Conservation (phyloP, 179 eudicot species). For the Carnegiea gigantea region DNA sequence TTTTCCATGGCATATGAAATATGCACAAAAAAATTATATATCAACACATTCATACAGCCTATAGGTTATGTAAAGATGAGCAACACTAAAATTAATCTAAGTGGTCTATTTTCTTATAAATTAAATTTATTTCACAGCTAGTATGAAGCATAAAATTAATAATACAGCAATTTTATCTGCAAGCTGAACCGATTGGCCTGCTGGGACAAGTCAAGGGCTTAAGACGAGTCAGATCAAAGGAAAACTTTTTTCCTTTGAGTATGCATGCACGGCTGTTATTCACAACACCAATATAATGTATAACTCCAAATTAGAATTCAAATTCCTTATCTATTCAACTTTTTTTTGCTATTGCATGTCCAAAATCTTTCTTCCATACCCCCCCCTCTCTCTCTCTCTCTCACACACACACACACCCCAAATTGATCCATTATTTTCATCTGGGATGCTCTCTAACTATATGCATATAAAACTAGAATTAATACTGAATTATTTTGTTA, state of each 20-base stretch:
- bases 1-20: too few relatives aligned
- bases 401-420: background rate
- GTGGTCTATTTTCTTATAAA: too few relatives aligned
- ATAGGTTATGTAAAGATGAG: background rate
- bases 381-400: background rate
- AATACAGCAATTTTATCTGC: background rate
- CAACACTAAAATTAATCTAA: background rate
- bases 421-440: background rate
- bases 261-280: background rate
- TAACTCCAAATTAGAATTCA: background rate
- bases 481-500: too few relatives aligned
- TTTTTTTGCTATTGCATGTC: background rate
- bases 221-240: background rate
- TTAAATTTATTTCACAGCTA: too few relatives aligned
- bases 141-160: background rate
- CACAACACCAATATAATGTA: background rate
- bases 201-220: background rate
- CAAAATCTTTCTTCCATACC: background rate
- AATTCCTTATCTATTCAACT: background rate
- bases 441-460: too few relatives aligned
- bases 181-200: background rate
- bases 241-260: too few relatives aligned
- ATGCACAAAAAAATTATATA: too few relatives aligned
- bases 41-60: too few relatives aligned
- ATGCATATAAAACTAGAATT: too few relatives aligned